phyloP scores from a whole-genome alignment of 2,329 filamentous ascomycete genomes.

The Canariomyces notabilis region DNA sequence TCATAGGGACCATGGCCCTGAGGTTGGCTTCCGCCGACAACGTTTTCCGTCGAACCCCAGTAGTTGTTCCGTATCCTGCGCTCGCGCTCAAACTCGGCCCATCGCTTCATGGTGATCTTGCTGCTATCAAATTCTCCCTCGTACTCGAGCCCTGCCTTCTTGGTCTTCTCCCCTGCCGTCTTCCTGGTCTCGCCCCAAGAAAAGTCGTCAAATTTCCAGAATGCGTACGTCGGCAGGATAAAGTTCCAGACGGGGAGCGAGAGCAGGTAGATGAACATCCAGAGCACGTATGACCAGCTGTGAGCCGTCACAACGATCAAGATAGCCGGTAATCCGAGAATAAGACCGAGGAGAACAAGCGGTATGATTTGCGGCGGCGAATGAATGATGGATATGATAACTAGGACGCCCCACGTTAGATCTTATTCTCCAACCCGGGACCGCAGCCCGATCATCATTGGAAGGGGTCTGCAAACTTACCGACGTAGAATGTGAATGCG shows the following conservation, averaged over 20 bases:
- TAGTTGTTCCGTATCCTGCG: constrained; percentile 47
- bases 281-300: constrained; percentile 83
- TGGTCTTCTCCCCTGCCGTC: constrained; percentile 83
- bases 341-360: constrained; percentile 79
- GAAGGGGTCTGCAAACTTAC: constrained; percentile 48
- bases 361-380: constrained; percentile 81
- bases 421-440: not conserved
- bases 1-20: constrained; percentile 45
- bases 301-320: constrained; percentile 92
- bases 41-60: constrained; percentile 50
- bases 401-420: constrained; percentile 36
- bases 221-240: constrained; percentile 85
- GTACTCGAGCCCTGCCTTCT: constrained; percentile 79
- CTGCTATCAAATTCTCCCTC: constrained; percentile 97
- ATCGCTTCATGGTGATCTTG: constrained; percentile 99
- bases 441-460: no score
- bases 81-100: constrained; percentile 87
- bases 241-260: constrained; percentile 98
- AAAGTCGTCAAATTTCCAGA: constrained; percentile 99
- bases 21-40: constrained; percentile 36
- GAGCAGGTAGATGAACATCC: constrained; percentile 94
- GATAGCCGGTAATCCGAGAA: constrained; percentile 86
- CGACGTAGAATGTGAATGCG: constrained; percentile 92
- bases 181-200: constrained; percentile 98
- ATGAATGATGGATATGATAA: constrained; percentile 78